These are phyloP conservation scores for Cicer pinnatifidum DNA, from an alignment of 306 rosid genomes.

Conservation along the genomic window DNA sequence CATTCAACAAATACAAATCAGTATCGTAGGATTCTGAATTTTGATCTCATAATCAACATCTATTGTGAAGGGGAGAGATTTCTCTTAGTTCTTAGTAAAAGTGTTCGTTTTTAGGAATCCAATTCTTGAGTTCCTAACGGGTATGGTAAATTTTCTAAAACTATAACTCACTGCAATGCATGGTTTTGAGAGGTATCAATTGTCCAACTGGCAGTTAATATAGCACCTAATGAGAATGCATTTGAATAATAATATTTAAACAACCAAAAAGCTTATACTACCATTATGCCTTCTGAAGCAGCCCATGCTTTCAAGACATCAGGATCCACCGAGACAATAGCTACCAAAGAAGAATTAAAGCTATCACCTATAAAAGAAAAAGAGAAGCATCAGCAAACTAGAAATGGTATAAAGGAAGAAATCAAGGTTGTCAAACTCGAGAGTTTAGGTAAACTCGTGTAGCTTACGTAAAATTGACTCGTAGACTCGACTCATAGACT, in stretches of 20 bases:
- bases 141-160: neutral
- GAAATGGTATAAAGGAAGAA: conserved; percentile 4
- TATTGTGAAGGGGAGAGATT: too few relatives aligned
- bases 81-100: too few relatives aligned
- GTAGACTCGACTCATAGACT: too few relatives aligned
- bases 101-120: too few relatives aligned
- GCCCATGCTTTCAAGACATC: conserved; percentile 89
- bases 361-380: conserved; percentile 74
- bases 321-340: conserved; percentile 78
- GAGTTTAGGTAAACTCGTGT: too few relatives aligned
- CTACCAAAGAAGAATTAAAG: conserved; percentile 83
- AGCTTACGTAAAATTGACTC: too few relatives aligned
- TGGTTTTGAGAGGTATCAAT: conserved; percentile 3
- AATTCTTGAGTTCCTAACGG: too few relatives aligned
- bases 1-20: too few relatives aligned
- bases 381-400: conserved; percentile 45
- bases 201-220: conserved; percentile 12
- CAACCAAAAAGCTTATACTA: conserved; percentile 38
- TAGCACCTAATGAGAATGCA: neutral
- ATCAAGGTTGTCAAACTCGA: neutral
- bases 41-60: too few relatives aligned
- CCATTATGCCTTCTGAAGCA: conserved; percentile 78
- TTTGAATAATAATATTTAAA: conserved; percentile 32
- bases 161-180: neutral
- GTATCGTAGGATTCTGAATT: too few relatives aligned